These are phyloP conservation scores for Anaeromyces robustus DNA, from an alignment of 192 early-diverging fungal species.

Conservation along the genomic window DNA sequence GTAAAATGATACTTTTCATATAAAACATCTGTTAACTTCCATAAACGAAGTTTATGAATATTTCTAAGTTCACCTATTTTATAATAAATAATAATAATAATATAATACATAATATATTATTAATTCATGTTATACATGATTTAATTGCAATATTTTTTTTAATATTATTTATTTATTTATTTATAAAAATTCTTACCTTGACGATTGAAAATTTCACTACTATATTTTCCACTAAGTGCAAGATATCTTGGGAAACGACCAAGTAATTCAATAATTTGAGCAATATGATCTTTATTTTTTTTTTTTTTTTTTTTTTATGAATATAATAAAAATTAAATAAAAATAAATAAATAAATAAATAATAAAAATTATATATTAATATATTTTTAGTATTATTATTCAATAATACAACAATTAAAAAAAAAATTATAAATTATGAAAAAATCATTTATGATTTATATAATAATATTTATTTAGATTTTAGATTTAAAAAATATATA, in stretches of 20 bases:
- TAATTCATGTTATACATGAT: too few species aligned
- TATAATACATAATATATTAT: background rate
- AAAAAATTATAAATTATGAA: background rate
- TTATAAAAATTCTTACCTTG: conserved; percentile 22
- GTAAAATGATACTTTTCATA: conserved; percentile 75
- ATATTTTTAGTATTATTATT: background rate
- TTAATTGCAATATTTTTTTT: too few species aligned
- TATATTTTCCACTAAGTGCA: conserved; percentile 68
- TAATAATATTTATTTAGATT: too few species aligned
- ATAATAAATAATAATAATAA: background rate
- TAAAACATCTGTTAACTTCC: conserved; percentile 67
- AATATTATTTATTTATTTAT: too few species aligned
- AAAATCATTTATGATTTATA: too few species aligned
- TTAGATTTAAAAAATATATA: conserved; percentile 14
- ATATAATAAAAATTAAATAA: too few species aligned
- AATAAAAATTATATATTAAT: background rate
- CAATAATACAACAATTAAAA: background rate
- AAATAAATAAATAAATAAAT: background rate
- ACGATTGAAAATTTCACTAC: conserved; percentile 73
- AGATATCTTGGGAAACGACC: conserved; percentile 69
- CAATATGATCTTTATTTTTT: conserved; percentile 64
- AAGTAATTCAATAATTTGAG: conserved; percentile 87
- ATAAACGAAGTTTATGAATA: conserved; percentile 71
- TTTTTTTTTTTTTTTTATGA: too few species aligned
- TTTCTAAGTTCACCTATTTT: conserved; percentile 55